phyloP scores from a whole-genome alignment of 164 flowering plant species.

The Cinnamomum chago region DNA sequence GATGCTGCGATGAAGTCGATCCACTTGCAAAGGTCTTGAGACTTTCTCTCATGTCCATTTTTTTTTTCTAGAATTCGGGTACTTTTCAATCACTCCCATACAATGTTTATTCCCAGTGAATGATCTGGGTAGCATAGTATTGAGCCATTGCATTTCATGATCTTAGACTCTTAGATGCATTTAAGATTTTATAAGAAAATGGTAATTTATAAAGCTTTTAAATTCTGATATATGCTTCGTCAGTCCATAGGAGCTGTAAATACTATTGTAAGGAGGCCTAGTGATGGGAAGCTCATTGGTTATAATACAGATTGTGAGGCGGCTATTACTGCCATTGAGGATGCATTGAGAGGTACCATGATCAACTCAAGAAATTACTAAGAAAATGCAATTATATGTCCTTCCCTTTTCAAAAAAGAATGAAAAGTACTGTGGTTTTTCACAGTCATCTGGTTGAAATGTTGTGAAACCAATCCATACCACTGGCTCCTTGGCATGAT shows the following conservation, averaged over 20 bases:
- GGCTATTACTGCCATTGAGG: slow-evolving; percentile 66
- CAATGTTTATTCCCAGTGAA: too few relatives aligned
- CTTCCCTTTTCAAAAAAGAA: too few relatives aligned
- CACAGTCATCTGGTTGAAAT: too few relatives aligned
- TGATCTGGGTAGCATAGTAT: neutral
- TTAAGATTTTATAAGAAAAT: too few relatives aligned
- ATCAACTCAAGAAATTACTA: too few relatives aligned
- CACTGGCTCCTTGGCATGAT: too few relatives aligned
- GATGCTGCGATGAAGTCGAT: slow-evolving; percentile 48
- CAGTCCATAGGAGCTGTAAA: slow-evolving; percentile 75
- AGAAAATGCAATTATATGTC: too few relatives aligned
- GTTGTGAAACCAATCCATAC: too few relatives aligned
- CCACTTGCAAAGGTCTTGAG: slow-evolving; percentile 47
- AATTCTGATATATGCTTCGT: slow-evolving; percentile 8
- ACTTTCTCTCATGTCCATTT: neutral
- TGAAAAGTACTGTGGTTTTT: too few relatives aligned
- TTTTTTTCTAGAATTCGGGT: neutral
- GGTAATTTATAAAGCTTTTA: neutral
- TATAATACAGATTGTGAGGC: slow-evolving; percentile 70
- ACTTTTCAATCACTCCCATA: too few relatives aligned
- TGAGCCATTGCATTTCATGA: neutral
- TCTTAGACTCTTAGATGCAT: neutral
- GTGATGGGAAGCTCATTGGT: slow-evolving; percentile 62
- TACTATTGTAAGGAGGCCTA: slow-evolving; percentile 53
- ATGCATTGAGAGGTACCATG: slow-evolving; percentile 45